Base-by-base conservation (phyloP, 106 monocot genomes). In the Chionographis japonica region DNA sequence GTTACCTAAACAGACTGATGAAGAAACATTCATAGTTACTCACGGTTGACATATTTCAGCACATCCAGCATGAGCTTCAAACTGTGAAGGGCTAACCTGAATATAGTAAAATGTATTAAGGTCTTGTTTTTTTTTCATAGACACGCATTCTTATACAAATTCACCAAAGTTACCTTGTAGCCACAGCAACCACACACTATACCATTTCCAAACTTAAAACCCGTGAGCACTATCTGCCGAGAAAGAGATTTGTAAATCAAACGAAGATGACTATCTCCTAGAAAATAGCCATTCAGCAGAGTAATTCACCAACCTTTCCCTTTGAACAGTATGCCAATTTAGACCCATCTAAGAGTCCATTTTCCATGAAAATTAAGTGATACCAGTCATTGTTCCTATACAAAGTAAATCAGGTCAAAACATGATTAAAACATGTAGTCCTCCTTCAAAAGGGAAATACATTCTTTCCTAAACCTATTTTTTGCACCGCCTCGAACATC, bases 1-100 rank as follows among this genome's bases (percentile, higher is more conserved):
- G 27, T 27, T 1, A 27, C 27, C 27, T 27, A 27, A 27, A 27
- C 27, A 27, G 27, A 27, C 27, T 27, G 27, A 27, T 0, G 27
- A 27, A 27, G 27, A 27, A 27, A 27, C 27, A 27, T 27, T 27
- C 15, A 42, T 42, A 39, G 50, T 20, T 66, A 55, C 86, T 80
- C 59, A 87, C 86, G 86, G 86, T 76, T 76, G 81, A 3, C 75
- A 72, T 19, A 63, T 72, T 76, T 37, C 20, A 55, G 37, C 17
- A 72, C 68, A 76, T 68, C 86, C 86, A 58, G 79, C 83, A 80
- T 87, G 86, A 63, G 56, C 77, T 77, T 87, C 86, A 77, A 87
- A 87, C 18, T 70, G 73, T 74, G 82, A 79, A 68, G 86, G 86
- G 61, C 72, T 79, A 49, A 79, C 58, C 86, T 87, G 69, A 54